Percentiles rank a stretch among this genome's conserved stretches.
Conservation (phyloP, 1,284 basidiomycete genomes). For the Cryptococcus hybrid region DNA sequence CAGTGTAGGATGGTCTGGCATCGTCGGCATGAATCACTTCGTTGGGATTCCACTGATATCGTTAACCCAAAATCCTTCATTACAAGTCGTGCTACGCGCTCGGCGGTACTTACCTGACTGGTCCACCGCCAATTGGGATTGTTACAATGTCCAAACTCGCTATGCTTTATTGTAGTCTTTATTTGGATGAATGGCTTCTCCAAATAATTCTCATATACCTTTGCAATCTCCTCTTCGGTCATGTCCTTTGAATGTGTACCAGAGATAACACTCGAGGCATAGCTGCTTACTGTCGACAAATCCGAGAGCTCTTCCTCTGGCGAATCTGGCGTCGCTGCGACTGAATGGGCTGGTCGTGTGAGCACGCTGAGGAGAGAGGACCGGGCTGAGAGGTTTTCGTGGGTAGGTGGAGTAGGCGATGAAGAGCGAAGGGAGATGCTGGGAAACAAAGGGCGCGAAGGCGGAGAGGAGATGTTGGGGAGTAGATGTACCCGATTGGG, state of each 20-base stretch:
- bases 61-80: not conserved
- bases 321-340: constrained; percentile 18
- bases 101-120: constrained; percentile 31
- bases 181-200: constrained; percentile 38
- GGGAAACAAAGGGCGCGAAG: constrained; percentile 10
- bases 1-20: constrained; percentile 83
- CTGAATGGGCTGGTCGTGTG: constrained; percentile 13
- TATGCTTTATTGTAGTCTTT: constrained; percentile 43
- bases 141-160: constrained; percentile 48
- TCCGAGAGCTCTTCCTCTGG: constrained; percentile 35
- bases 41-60: constrained; percentile 41
- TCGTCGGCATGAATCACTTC: constrained; percentile 54
- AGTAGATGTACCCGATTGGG: constrained; percentile 13
- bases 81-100: not conserved
- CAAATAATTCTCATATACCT: constrained; percentile 42
- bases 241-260: constrained; percentile 8
- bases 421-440: constrained; percentile 14
- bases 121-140: constrained; percentile 50
- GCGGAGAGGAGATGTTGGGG: constrained; percentile 19
- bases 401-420: constrained; percentile 6
- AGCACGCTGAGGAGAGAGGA: constrained; percentile 38
- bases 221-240: constrained; percentile 29
- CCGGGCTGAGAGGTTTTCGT: constrained; percentile 20
- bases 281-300: constrained; percentile 38
- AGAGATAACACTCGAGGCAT: constrained; percentile 27